Percentiles rank a stretch among this genome's conserved stretches.
phyloP scores from a whole-genome alignment of 2,329 filamentous ascomycete species.

The Aureobasidium zeae region DNA sequence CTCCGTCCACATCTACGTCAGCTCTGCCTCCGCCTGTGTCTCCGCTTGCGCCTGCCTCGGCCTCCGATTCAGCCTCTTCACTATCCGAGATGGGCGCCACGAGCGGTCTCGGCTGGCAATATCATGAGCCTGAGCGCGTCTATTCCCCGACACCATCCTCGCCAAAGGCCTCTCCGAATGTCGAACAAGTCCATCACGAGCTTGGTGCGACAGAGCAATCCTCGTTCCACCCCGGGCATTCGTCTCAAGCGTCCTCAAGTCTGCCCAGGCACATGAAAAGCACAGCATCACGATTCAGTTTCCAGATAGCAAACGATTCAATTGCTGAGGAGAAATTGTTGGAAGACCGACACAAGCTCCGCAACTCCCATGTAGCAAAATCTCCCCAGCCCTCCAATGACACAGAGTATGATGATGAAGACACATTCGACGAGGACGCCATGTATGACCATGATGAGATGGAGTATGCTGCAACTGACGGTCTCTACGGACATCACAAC shows the following conservation, averaged over 20 bases:
- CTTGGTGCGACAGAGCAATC: background rate
- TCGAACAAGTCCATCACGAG: too few species aligned
- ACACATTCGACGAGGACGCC: conserved; percentile 32
- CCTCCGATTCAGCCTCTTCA: too few species aligned
- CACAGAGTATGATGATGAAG: conserved; percentile 28
- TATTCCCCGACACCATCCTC: conserved; percentile 15
- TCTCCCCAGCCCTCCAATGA: conserved; percentile 16
- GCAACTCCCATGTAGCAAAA: conserved; percentile 35
- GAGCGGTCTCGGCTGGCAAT: conserved; percentile 8
- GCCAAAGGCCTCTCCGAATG: too few species aligned
- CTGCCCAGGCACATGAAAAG: conserved; percentile 44
- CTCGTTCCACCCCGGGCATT: too few species aligned
- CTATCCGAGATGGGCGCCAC: conserved; percentile 17
- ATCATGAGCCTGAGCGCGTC: conserved; percentile 6
- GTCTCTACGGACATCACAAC: background rate
- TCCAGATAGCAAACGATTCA: conserved; percentile 66
- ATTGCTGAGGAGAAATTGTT: conserved; percentile 56
- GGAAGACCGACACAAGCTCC: conserved; percentile 63
- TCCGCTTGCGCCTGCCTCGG: too few species aligned
- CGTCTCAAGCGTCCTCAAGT: background rate
- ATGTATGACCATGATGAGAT: conserved; percentile 40
- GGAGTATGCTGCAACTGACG: conserved; percentile 24
- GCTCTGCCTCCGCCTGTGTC: conserved; percentile 20
- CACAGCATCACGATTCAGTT: conserved; percentile 71
- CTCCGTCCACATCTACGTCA: too few species aligned